Conservation (phyloP, 2,329 filamentous ascomycete genomes). For the Cladosporium oxysporum region DNA sequence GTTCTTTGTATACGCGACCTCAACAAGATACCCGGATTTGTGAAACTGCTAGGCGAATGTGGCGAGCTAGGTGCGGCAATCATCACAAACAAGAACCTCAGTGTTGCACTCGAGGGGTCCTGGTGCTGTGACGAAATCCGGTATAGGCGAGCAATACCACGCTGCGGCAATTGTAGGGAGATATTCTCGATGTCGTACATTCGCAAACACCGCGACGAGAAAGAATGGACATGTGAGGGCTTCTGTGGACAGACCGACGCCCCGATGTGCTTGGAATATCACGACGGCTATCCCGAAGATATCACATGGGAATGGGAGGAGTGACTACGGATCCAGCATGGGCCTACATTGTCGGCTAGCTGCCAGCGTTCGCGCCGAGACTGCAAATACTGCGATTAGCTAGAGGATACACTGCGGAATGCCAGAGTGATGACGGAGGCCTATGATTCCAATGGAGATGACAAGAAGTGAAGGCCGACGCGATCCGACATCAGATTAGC, state of each 20-base stretch:
- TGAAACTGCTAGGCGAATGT: neutral
- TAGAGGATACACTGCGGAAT: too few species aligned
- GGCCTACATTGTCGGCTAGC: too few species aligned
- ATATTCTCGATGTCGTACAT: neutral
- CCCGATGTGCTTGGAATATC: neutral
- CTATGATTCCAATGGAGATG: too few species aligned
- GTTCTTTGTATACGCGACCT: neutral
- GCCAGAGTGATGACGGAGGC: too few species aligned
- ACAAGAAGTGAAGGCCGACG: too few species aligned
- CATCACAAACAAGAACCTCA: neutral
- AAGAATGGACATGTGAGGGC: neutral
- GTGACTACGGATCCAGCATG: too few species aligned
- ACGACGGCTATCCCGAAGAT: neutral
- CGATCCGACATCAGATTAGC: too few species aligned
- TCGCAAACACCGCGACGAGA: neutral
- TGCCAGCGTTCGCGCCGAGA: too few species aligned
- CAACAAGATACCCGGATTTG: neutral
- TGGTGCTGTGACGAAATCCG: neutral
- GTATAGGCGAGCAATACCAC: neutral
- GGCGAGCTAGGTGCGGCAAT: neutral
- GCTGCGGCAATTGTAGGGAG: neutral
- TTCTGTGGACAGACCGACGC: neutral
- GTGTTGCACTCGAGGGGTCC: neutral
- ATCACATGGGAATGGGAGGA: too few species aligned
- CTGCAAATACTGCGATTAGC: too few species aligned